Conservation (phyloP, 2,329 filamentous ascomycete genomes). For the Nemania sp. region DNA sequence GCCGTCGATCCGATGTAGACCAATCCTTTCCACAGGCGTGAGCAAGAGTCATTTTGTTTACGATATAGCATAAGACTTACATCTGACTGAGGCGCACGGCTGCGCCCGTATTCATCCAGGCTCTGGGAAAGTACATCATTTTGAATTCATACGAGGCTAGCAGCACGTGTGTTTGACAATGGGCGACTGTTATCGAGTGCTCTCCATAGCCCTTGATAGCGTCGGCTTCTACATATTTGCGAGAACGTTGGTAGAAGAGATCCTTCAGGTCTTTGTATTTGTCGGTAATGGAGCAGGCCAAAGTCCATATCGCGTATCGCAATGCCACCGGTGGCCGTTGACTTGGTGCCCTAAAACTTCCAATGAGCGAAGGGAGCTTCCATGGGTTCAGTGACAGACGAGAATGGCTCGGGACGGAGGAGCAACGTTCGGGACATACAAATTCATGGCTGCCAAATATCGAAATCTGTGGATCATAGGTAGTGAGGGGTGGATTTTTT, state of each 20-base stretch:
- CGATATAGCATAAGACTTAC: slow-evolving; percentile 50
- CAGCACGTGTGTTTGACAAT: slow-evolving; percentile 83
- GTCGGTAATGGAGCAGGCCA: slow-evolving; percentile 83
- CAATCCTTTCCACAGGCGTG: slow-evolving; percentile 72
- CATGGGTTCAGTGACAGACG: not conserved
- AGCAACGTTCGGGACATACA: slow-evolving; percentile 51
- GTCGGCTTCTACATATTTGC: slow-evolving; percentile 88
- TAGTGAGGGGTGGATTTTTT: slow-evolving; percentile 82
- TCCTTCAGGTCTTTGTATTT: slow-evolving; percentile 80
- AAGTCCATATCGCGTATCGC: slow-evolving; percentile 94
- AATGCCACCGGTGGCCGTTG: slow-evolving; percentile 86
- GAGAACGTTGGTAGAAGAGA: slow-evolving; percentile 85
- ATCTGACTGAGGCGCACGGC: slow-evolving; percentile 83
- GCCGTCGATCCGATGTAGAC: slow-evolving; percentile 85
- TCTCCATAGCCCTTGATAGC: slow-evolving; percentile 94
- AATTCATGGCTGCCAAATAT: slow-evolving; percentile 85
- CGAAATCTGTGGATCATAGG: slow-evolving; percentile 90
- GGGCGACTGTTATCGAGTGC: slow-evolving; percentile 80
- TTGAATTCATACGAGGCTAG: slow-evolving; percentile 90
- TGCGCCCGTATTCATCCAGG: slow-evolving; percentile 89
- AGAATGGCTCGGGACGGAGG: not conserved
- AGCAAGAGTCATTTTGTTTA: slow-evolving; percentile 52
- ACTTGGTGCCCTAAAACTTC: slow-evolving; percentile 64
- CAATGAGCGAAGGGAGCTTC: slow-evolving; percentile 16
- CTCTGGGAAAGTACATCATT: slow-evolving; percentile 94